These are phyloP conservation scores for Davidsoniella neocaledoniae DNA, from an alignment of 2,329 filamentous ascomycete species.

Conservation along the genomic window DNA sequence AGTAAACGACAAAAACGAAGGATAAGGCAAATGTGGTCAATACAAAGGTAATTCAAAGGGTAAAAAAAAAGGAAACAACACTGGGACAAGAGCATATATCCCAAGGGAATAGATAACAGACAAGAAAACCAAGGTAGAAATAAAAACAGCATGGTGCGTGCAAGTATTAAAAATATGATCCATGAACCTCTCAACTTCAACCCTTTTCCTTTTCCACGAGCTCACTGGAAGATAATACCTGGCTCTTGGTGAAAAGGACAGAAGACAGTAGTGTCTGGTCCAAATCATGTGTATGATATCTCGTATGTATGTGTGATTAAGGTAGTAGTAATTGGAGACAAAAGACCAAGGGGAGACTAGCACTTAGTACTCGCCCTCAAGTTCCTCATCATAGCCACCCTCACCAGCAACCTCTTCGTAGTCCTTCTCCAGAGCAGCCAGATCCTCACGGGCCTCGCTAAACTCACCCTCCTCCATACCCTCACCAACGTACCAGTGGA, in stretches of 20 bases:
- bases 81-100: not conserved
- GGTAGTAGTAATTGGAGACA: not conserved
- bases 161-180: slow-evolving; percentile 2
- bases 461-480: slow-evolving; percentile 90
- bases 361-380: slow-evolving; percentile 62
- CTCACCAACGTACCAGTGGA: slow-evolving; percentile 71
- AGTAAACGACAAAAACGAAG: not conserved
- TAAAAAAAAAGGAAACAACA: not conserved
- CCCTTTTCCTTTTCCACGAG: not conserved
- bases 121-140: not conserved
- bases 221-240: not conserved
- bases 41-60: not conserved
- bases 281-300: slow-evolving; percentile 6
- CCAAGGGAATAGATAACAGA: not conserved
- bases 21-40: slow-evolving; percentile 2
- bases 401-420: slow-evolving; percentile 74
- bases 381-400: slow-evolving; percentile 46
- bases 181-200: not conserved
- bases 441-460: slow-evolving; percentile 70
- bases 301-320: slow-evolving; percentile 6
- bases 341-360: slow-evolving; percentile 5
- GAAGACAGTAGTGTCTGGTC: slow-evolving; percentile 8
- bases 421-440: slow-evolving; percentile 72
- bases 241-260: not conserved
- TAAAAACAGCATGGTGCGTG: not conserved